Conservation (phyloP, 2,329 filamentous ascomycete genomes). For the Stachybotrys chartarum region DNA sequence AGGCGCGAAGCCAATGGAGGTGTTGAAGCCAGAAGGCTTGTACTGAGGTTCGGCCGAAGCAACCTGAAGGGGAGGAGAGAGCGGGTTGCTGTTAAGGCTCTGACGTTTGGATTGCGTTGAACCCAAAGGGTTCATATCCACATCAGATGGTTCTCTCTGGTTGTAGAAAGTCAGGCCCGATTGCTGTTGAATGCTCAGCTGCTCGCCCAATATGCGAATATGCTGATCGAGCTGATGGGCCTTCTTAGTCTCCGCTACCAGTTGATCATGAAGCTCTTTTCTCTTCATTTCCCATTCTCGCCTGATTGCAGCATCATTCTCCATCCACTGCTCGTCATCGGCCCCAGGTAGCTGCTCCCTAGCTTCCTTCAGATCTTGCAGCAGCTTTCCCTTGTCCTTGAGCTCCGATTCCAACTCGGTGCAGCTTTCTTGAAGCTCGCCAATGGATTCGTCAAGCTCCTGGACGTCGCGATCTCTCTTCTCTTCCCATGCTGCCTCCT, state of each 20-base stretch:
- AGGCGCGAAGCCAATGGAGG: conserved; percentile 40
- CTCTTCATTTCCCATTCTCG: conserved; percentile 49
- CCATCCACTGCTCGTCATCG: conserved; percentile 51
- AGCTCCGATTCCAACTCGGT: conserved; percentile 64
- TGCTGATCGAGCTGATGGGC: conserved; percentile 38
- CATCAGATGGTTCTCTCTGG: conserved; percentile 33
- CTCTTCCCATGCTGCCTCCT: conserved; percentile 43
- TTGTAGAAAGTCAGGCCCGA: conserved; percentile 36
- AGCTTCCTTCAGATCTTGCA: conserved; percentile 68
- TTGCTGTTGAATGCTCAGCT: conserved; percentile 37
- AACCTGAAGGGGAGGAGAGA: conserved; percentile 32
- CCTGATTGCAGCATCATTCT: conserved; percentile 43
- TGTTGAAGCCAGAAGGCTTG: conserved; percentile 45
- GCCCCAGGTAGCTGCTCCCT: conserved; percentile 55
- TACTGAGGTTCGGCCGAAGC: conserved; percentile 33
- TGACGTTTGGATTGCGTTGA: conserved; percentile 37
- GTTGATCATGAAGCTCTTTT: conserved; percentile 42
- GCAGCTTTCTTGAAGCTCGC: conserved; percentile 56
- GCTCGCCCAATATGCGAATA: conserved; percentile 37
- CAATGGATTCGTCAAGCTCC: conserved; percentile 47
- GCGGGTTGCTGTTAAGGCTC: conserved; percentile 40
- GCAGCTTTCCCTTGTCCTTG: conserved; percentile 56
- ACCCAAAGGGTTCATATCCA: conserved; percentile 39
- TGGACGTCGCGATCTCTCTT: conserved; percentile 45
- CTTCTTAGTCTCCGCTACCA: conserved; percentile 40